Evolutionary conservation across 2,329 filamentous ascomycete species (phyloP).

Genomic region (Ophiostoma sp.): DNA sequence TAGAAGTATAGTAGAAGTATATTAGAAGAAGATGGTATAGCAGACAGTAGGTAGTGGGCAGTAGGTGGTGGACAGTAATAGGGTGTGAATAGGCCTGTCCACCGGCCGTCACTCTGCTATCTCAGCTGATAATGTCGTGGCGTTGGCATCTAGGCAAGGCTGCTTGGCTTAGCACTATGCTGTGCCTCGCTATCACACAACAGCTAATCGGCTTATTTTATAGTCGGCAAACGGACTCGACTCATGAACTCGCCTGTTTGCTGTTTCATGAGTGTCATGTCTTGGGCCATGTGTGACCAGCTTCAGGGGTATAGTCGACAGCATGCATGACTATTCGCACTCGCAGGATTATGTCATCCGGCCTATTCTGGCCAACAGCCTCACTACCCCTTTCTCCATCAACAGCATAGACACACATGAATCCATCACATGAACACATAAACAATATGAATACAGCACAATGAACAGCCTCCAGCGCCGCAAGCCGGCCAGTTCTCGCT

Average conservation of each 20-base stretch:
- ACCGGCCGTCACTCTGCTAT: too few relatives aligned
- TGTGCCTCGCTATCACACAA: too few relatives aligned
- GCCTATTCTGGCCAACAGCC: background rate
- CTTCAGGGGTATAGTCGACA: background rate
- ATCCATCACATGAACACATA: background rate
- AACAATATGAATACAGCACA: background rate
- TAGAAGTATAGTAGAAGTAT: too few relatives aligned
- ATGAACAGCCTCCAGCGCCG: conserved; percentile 4
- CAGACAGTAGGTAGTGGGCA: too few relatives aligned
- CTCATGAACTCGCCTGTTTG: background rate
- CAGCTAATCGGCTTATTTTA: too few relatives aligned
- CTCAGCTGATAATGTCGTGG: too few relatives aligned
- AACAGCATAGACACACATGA: background rate
- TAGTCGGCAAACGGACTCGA: background rate
- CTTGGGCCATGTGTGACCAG: background rate
- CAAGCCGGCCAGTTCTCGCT: background rate
- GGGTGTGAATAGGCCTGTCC: too few relatives aligned
- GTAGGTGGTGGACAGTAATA: too few relatives aligned
- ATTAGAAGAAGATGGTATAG: too few relatives aligned
- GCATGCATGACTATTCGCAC: background rate
- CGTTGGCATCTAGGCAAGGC: too few relatives aligned
- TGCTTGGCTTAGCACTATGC: too few relatives aligned
- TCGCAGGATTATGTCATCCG: background rate
- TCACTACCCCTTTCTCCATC: background rate
- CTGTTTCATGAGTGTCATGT: conserved; percentile 2